Base-by-base conservation (phyloP, 1,284 basidiomycete genomes). In the Cystobasidiaceae sp. region DNA sequence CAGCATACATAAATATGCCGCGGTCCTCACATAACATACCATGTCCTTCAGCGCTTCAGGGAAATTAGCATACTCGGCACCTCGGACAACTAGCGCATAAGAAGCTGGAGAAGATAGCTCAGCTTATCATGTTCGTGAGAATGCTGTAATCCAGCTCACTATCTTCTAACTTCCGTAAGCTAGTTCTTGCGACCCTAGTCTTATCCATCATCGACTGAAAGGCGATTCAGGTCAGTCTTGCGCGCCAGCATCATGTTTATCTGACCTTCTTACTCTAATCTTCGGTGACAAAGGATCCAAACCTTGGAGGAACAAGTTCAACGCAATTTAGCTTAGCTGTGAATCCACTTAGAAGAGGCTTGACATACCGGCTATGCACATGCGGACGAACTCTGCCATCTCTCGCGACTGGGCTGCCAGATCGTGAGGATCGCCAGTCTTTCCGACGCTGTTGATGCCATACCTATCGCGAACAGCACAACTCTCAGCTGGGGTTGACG, bases 151-250 rank as follows among this genome's bases (percentile, higher is more conserved):
- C 3, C 11, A 23, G 73, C 83, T 70, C 70, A 93, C 93, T 90
- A 73, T 88, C 85, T 81, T 98, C 94, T 63, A 97, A 94, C 79
- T 97, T 98, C 72, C 87, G 83, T 25, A 97, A 79, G 9, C 90
- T 93, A 69, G 89, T 85, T 3, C 82, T 79, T 0, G 93, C 94
- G 43, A 96, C 89, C 3, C 79, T 75, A 74, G 97, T 91, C 79
- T 98, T 97, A 79, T 90, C 93, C 50, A 81, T 80, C 49, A 97
- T 81, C 62, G 91, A 87, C 49, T 81, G 79, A 50, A 89, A 80
- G 71, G 85, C 81, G 1, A 86, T 85, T 1, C 84, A 83, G 68
- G 7, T 80, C 80, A 70, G 91, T 90, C 71, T 93, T 86, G 69
- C 87, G 89, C n/a, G n/a, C n/a, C n/a, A n/a, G n/a, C n/a, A 90